Evolutionary conservation across 2,329 filamentous ascomycete genomes (phyloP), one percentile per base, ranked within the genome.

Genomic region (Raffaelea deltoideospora): DNA sequence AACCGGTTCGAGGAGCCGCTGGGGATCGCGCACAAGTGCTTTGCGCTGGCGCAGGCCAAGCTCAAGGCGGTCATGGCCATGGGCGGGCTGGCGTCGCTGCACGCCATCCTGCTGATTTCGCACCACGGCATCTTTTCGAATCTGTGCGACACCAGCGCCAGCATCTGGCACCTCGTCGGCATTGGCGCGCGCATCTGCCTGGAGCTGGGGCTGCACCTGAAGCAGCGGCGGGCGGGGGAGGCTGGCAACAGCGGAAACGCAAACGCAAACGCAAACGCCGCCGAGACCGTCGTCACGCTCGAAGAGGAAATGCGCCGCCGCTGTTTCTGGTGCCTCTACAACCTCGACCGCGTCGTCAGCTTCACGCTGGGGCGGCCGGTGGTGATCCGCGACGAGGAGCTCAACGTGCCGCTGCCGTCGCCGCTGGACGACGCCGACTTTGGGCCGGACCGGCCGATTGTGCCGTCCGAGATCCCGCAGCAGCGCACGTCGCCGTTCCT

Each of bases 311-410:
- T 43, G 41, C 31, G 37, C 1, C 32, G 34, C 6, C 33, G 39
- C 2, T 41, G 37, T 19, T 41, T 43, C 18, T 43, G 39, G 39
- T 43, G 31, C 13, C 20, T 41, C 7, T 43, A 43, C 35, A 43
- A 39, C 22, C 33, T 43, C 1, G 41, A 43, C 30, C 27, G 41
- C 3, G 33, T 39, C 2, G 35, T 41, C 28, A 41, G 37, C 17
- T 33, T 37, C 21, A 41, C 35, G 3, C 39, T 43, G 4, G 37
- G 37, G 9, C 22, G 39, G 2, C 39, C 39, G 1, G 34, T 43
- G 5, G 35, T 30, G 15, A 37, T 39, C 29, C 39, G 37, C n/a
- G 41, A 43, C 35, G 39, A 43, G 6, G 39, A 42, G n/a, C n/a
- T 41, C 2, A 31, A 38, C 31, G 37, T 38, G n/a, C 30, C 34